Base-by-base conservation (phyloP, 176 grass and related monocot species). In the Eleusine indica region DNA sequence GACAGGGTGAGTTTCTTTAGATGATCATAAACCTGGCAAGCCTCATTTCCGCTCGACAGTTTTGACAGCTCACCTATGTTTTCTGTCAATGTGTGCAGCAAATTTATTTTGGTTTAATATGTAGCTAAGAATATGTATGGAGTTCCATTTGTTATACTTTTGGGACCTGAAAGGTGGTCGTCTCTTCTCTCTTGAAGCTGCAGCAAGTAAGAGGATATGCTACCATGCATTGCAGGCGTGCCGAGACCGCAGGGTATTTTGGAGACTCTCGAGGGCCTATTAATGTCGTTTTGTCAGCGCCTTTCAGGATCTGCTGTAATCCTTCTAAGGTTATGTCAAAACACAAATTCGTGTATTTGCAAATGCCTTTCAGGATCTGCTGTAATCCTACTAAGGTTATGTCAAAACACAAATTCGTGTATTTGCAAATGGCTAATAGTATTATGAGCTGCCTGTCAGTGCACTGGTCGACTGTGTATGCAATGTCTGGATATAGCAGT, bases 381-480 rank as follows among this genome's bases (percentile, higher is more conserved):
- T 87, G 72, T 87, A 87, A 77, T 77, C 65, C 53, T 32, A 77
- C 57, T 60, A 76, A 42, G 72, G 72, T 82, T 77, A 75, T 76
- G 53, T 82, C 51, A 57, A 29, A 68, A 81, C 63, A 82, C 48
- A 82, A 56, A 61, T 7, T 51, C 35, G 49, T 51, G 42, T 52
- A 70, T 82, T 75, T 69, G 70, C 78, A 69, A 75, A 75, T 87
- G 62, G 71, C 3, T 47, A 68, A 80, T 74, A 80, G 58, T 68
- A 14, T 74, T 81, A 5, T 47, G 5, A 58, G 37, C 17, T 60
- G 46, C 65, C 6, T 17, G 65, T 7, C 37, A 17, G 14, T 75
- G 51, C 7, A 4, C 73, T 6, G 61, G 10, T 9, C 22, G 3
- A 14, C 0, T 28, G 3, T 74, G 6, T 74, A 35, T 53, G 9